Evolutionary conservation across 2,329 filamentous ascomycete species (phyloP).

Genomic region (Epichloe sibirici): DNA sequence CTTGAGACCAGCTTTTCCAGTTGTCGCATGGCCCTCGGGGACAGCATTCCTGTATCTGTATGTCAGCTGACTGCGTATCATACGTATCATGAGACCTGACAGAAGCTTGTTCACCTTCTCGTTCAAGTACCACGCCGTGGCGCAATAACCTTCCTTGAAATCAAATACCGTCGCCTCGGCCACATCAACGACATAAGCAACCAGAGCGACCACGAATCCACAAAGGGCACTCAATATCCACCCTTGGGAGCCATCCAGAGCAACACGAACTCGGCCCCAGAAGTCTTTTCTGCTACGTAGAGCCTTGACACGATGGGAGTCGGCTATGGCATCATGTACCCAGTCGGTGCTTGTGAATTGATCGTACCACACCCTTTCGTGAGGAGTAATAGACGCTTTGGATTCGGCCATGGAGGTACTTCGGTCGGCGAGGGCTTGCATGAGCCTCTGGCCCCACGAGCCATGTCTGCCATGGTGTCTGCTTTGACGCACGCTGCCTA

Average conservation of each 20-base stretch:
- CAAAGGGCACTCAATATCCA: constrained; percentile 91
- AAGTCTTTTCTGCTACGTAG: constrained; percentile 73
- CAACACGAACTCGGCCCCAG: constrained; percentile 61
- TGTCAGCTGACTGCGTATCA: background rate
- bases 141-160: constrained; percentile 81
- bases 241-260: constrained; percentile 80
- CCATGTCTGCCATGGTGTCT: constrained; percentile 44
- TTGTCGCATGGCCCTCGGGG: constrained; percentile 43
- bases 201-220: constrained; percentile 68
- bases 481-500: constrained; percentile 26
- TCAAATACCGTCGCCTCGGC: constrained; percentile 80
- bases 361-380: constrained; percentile 96
- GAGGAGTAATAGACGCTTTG: constrained; percentile 53
- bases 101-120: constrained; percentile 39
- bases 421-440: constrained; percentile 46
- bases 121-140: constrained; percentile 56
- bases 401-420: constrained; percentile 49
- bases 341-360: constrained; percentile 96
- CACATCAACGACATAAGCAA: constrained; percentile 84
- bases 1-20: constrained; percentile 44
- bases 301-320: constrained; percentile 78
- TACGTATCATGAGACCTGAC: background rate
- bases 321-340: constrained; percentile 95
- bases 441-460: constrained; percentile 49
- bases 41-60: constrained; percentile 33